Base-by-base conservation (phyloP, 805 yeast genomes). In the Hanseniaspora pseudoguilliermondii region DNA sequence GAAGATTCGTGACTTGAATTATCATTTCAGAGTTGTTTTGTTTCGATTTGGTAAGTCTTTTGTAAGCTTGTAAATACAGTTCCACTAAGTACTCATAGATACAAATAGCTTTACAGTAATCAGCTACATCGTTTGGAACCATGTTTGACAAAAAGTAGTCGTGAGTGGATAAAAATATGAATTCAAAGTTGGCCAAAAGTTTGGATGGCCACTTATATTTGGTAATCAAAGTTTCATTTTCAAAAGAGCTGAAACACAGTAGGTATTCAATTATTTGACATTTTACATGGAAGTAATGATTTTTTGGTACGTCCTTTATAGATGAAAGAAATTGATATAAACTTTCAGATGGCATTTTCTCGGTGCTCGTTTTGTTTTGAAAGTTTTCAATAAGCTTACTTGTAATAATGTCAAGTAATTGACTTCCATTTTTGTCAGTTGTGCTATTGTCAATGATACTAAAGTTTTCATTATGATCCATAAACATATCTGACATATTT, bases 51-150 rank as follows among this genome's bases (percentile, higher is more conserved):
- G 69, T 58, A 0, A 65, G 42, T 59, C 71, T 59, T 54, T 65
- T 63, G 65, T 71, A 48, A 61, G 63, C 15, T 59, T 59, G 43
- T 66, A 72, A 70, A 70, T 76, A 29, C 60, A 59, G 50, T 59
- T 81, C 79, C 0, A 75, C 67, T 13, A 79, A 60, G 0, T 78
- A 59, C 58, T 81, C 85, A 59, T 66, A 73, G 2, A 77, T 60
- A 0, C 79, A 64, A 3, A 73, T 57, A 3, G 65, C 65, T 3
- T 66, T 39, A 40, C 60, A 62, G 36, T 60, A 49, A 43, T 62
- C 57, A 2, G 43, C 47, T 5, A 35, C 20, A 8, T 48, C 9
- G 39, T 60, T 57, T 1, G 55, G 49, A 11, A 52, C 32, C 8
- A 68, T n/a, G 57, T 61, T 61, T 6, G 60, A 59, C 49, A 60